These are phyloP conservation scores for Trichoderma citrinoviride DNA, from an alignment of 2,329 filamentous ascomycete species.

Conservation along the genomic window DNA sequence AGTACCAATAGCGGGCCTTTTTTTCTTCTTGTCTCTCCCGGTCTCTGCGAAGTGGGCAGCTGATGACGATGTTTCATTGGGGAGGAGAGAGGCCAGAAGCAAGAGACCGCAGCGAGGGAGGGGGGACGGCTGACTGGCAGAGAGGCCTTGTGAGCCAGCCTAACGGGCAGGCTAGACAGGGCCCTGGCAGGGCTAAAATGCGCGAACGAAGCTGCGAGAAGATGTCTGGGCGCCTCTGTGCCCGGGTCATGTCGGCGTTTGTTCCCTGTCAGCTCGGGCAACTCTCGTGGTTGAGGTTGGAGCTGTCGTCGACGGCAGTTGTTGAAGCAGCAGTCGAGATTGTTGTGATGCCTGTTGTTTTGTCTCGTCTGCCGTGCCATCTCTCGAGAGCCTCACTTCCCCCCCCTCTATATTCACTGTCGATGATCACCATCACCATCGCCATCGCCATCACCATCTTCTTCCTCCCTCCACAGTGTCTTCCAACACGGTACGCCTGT, in stretches of 20 bases:
- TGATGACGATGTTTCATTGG: slow-evolving; percentile 20
- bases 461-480: slow-evolving; percentile 3
- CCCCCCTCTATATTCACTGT: not conserved
- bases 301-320: not conserved
- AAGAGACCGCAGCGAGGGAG: not conserved
- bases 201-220: not conserved
- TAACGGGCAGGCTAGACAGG: slow-evolving; percentile 16
- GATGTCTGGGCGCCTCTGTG: not conserved
- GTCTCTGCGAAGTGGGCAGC: slow-evolving; percentile 10
- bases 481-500: slow-evolving; percentile 3
- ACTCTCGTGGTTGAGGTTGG: not conserved
- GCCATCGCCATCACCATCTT: not conserved
- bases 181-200: not conserved
- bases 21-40: not conserved
- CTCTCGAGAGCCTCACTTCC: not conserved
- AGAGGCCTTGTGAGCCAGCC: slow-evolving; percentile 9
- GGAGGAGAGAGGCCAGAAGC: not conserved
- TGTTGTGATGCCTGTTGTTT: not conserved
- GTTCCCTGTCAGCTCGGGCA: not conserved
- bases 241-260: not conserved
- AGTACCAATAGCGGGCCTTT: slow-evolving; percentile 20
- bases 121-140: slow-evolving; percentile 13
- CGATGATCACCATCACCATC: not conserved
- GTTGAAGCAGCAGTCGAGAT: too few relatives aligned
- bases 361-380: too few relatives aligned